A percentile compares a stretch with the other conserved stretches of the same genome.
phyloP scores from a whole-genome alignment of 495 filamentous ascomycete genomes.

The Podospora anserina region DNA sequence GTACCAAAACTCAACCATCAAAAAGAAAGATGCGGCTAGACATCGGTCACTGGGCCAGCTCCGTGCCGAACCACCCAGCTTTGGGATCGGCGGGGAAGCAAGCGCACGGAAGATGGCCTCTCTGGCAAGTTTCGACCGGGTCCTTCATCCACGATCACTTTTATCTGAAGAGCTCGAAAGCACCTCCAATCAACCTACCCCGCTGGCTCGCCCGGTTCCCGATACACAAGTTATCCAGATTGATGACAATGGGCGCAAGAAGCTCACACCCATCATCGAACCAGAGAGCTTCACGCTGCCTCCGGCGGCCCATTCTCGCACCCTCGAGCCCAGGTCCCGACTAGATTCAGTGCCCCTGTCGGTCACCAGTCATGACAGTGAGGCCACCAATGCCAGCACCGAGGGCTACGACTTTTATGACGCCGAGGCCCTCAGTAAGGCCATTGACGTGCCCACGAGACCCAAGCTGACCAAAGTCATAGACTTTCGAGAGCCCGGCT shows the following conservation, averaged over 20 bases:
- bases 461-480: slow-evolving; percentile 30
- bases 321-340: slow-evolving; percentile 32
- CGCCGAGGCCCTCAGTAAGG: slow-evolving; percentile 44
- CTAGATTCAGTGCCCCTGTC: slow-evolving; percentile 48
- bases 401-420: slow-evolving; percentile 60
- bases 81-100: slow-evolving; percentile 29
- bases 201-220: slow-evolving; percentile 65
- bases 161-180: slow-evolving; percentile 59
- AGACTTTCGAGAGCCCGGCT: slow-evolving; percentile 31
- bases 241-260: slow-evolving; percentile 32
- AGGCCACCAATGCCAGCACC: slow-evolving; percentile 43
- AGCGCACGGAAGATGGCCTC: slow-evolving; percentile 40
- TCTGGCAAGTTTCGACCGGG: slow-evolving; percentile 26
- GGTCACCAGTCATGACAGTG: slow-evolving; percentile 40
- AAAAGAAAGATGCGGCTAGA: slow-evolving; percentile 31
- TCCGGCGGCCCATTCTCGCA: slow-evolving; percentile 33
- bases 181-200: slow-evolving; percentile 75
- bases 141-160: slow-evolving; percentile 34
- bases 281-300: slow-evolving; percentile 43
- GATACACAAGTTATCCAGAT: slow-evolving; percentile 28
- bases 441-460: slow-evolving; percentile 41
- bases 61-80: slow-evolving; percentile 15
- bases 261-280: slow-evolving; percentile 41
- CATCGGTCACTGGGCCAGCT: slow-evolving; percentile 7
- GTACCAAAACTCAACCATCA: slow-evolving; percentile 17